Base-by-base conservation (phyloP, 805 yeast genomes). In the Blastobotrys americana region DNA sequence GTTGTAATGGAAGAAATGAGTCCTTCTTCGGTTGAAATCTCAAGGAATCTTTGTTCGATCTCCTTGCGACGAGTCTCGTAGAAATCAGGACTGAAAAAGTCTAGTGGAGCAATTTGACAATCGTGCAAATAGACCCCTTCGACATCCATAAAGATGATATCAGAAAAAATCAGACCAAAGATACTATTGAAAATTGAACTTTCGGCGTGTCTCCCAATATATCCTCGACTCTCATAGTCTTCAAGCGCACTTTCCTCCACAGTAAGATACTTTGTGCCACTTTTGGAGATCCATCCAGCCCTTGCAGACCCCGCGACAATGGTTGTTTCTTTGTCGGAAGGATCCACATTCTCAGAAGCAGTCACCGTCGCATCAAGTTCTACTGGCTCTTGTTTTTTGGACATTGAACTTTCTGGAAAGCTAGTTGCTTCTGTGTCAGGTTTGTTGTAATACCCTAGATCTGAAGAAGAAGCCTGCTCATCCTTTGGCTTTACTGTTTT, bases 191-290 rank as follows among this genome's bases (percentile, higher is more conserved):
- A 36, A 19, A 61, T 52, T 4, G 67, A 54, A 38, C 57, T 57
- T 41, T 66, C 70, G 20, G 55, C 58, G 46, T 66, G 70, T 20
- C 57, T 60, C 5, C 70, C 69, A 15, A 45, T 34, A 56, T 59
- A 66, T 2, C 63, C 66, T 4, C 38, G 45, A 2, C 34, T 33
- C 18, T 18, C 45, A 46, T 66, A 66, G 31, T 61, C 50, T 5
- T 44, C 37, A 17, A 64, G 47, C 4, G 68, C 66, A n/a, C 56
- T 49, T 33, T 55, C 56, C 46, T 66, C 70, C 2, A 66, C 70
- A 3, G 59, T 48, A 3, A 52, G 44, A 10, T 42, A 43, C 10
- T 25, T 35, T 4, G 47, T 52, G 13, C 36, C 21, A 10, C 27
- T 48, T 5, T 48, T 47, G 18, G 17, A 17, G 34, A 49, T 47